A percentile compares a stretch with the other conserved stretches of the same genome.
Conservation (phyloP, 2,329 filamentous ascomycete genomes). For the Phaeosphaeria sp. region DNA sequence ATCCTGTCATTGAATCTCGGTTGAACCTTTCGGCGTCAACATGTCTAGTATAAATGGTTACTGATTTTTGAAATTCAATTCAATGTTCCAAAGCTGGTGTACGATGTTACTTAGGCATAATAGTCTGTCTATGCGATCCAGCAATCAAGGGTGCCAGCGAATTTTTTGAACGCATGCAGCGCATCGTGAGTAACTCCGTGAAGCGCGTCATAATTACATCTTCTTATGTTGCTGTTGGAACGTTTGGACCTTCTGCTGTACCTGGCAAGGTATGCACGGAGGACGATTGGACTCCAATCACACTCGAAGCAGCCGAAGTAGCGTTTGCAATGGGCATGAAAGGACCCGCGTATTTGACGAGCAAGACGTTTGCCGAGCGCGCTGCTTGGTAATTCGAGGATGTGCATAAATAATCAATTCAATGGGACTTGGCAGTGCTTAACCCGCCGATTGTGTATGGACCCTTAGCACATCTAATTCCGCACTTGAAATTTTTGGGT, state of each 20-base stretch:
- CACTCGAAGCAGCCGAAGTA: conserved; percentile 47
- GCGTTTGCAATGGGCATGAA: conserved; percentile 40
- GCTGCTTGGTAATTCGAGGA: conserved; percentile 57
- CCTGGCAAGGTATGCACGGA: conserved; percentile 53
- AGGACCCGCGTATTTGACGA: conserved; percentile 48
- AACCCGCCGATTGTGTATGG: conserved; percentile 48
- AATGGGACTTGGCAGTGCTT: conserved; percentile 42
- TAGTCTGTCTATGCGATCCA: not conserved
- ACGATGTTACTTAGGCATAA: not conserved
- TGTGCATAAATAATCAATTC: conserved; percentile 43
- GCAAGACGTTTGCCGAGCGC: conserved; percentile 65
- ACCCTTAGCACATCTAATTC: conserved; percentile 57
- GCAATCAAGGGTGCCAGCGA: conserved; percentile 65
- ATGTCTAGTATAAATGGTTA: not conserved
- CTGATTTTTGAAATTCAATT: not conserved
- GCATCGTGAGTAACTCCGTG: conserved; percentile 50
- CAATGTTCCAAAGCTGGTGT: not conserved
- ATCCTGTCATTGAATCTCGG: not conserved
- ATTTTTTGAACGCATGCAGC: conserved; percentile 54
- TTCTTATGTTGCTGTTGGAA: conserved; percentile 64
- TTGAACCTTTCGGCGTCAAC: not conserved
- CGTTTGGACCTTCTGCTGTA: conserved; percentile 58
- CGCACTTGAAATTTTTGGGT: conserved; percentile 52
- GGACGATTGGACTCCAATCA: conserved; percentile 61
- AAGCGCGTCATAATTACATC: conserved; percentile 73